Evolutionary conservation across 2,329 filamentous ascomycete species (phyloP).

Genomic region (Colletotrichum caudatum): DNA sequence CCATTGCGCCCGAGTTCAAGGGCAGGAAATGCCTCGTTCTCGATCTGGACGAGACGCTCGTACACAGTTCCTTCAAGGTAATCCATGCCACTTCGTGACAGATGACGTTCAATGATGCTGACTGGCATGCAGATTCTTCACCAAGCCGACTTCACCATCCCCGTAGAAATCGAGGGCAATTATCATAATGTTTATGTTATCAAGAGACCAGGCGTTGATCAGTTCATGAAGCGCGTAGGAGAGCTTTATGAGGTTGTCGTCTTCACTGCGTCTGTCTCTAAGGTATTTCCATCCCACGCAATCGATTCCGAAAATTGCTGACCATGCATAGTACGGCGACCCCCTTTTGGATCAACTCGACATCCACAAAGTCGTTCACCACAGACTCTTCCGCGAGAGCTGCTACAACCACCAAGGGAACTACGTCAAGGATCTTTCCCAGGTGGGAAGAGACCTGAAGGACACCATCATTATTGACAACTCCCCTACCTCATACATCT

Average conservation of each 20-base stretch:
- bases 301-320: conserved; percentile 44
- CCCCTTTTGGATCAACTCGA: conserved; percentile 95
- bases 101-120: conserved; percentile 27
- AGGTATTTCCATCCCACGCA: conserved; percentile 66
- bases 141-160: conserved; percentile 98
- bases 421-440: conserved; percentile 98
- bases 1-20: conserved; percentile 81
- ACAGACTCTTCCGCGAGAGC: conserved; percentile 95
- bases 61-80: conserved; percentile 99
- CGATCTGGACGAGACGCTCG: conserved; percentile 95
- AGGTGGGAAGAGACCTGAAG: conserved; percentile 93
- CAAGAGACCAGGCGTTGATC: conserved; percentile 97
- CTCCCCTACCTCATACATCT: conserved; percentile 98
- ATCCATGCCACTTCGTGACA: conserved; percentile 24
- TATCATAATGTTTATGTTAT: conserved; percentile 99
- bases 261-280: conserved; percentile 97
- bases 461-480: conserved; percentile 99
- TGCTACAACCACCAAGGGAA: conserved; percentile 99
- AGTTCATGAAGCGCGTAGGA: conserved; percentile 98
- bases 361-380: conserved; percentile 96
- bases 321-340: conserved; percentile 81
- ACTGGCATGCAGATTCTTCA: conserved; percentile 79
- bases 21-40: conserved; percentile 95
- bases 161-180: conserved; percentile 98
- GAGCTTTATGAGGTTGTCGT: conserved; percentile 99